Conservation (phyloP, 192 early-diverging fungal genomes). For the Phycomyces nitens region DNA sequence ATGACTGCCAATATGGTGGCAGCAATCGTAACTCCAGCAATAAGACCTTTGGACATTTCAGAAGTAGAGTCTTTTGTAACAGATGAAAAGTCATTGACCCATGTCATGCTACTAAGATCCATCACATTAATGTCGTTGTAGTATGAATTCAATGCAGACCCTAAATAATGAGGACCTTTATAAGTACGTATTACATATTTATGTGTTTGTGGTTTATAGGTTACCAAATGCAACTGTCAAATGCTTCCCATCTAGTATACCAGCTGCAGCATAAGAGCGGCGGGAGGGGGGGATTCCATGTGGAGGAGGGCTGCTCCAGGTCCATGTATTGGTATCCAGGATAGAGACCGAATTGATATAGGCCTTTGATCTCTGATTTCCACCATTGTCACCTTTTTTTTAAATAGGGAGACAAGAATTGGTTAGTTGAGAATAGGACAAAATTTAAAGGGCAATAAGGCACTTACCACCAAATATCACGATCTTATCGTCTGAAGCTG, state of each 20-base stretch:
- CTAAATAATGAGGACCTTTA: not conserved
- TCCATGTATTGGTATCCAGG: constrained; percentile 29
- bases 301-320: constrained; percentile 20
- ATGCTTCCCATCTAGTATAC: constrained; percentile 18
- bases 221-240: constrained; percentile 33
- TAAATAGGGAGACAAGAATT: not conserved
- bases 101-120: constrained; percentile 6
- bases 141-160: constrained; percentile 23
- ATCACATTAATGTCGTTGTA: constrained; percentile 34
- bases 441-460: not conserved
- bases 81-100: constrained; percentile 20
- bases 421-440: not conserved
- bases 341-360: constrained; percentile 23
- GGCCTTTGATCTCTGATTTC: constrained; percentile 6
- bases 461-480: constrained; percentile 32
- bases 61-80: not conserved
- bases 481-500: constrained; percentile 26
- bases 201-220: no score
- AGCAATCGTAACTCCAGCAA: constrained; percentile 31
- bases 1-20: constrained; percentile 25
- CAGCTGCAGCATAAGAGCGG: constrained; percentile 28
- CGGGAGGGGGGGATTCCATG: constrained; percentile 26
- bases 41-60: constrained; percentile 10
- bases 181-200: constrained; percentile 6
- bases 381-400: constrained; percentile 20